Conservation (phyloP, 2,329 filamentous ascomycete species). For the Emergomyces orientalis region DNA sequence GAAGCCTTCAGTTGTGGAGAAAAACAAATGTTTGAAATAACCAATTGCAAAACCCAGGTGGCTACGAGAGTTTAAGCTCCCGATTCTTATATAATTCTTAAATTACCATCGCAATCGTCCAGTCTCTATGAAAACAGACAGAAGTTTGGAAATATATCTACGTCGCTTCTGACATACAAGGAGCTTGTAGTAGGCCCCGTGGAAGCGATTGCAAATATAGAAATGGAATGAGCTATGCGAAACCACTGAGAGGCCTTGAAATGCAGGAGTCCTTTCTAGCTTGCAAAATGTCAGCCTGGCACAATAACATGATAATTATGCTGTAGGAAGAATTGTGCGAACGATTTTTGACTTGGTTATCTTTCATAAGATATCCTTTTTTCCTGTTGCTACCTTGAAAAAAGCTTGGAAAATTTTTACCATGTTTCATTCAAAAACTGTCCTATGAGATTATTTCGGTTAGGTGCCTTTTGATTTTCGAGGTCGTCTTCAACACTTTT, state of each 20-base stretch:
- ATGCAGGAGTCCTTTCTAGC: not conserved
- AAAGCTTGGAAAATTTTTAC: not conserved
- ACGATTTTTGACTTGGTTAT: not conserved
- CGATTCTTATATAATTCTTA: too few relatives aligned
- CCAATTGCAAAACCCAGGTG: too few relatives aligned
- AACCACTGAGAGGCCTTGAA: not conserved
- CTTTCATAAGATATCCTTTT: too few relatives aligned
- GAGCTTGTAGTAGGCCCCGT: not conserved
- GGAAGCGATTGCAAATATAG: not conserved
- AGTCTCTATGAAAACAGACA: too few relatives aligned
- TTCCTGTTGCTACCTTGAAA: not conserved
- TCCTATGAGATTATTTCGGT: not conserved
- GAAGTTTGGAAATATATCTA: too few relatives aligned
- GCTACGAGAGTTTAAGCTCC: not conserved
- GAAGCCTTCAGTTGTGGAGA: too few relatives aligned
- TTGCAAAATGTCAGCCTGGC: not conserved
- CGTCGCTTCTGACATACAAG: not conserved
- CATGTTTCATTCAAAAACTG: not conserved
- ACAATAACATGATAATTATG: not conserved
- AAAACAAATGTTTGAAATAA: too few relatives aligned
- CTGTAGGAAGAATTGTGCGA: not conserved
- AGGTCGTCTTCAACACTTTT: not conserved
- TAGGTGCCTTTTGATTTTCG: not conserved
- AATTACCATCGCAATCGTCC: too few relatives aligned
- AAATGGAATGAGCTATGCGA: not conserved